Evolutionary conservation across 306 rosid genomes (phyloP).

Genomic region (Cucumis melo): DNA sequence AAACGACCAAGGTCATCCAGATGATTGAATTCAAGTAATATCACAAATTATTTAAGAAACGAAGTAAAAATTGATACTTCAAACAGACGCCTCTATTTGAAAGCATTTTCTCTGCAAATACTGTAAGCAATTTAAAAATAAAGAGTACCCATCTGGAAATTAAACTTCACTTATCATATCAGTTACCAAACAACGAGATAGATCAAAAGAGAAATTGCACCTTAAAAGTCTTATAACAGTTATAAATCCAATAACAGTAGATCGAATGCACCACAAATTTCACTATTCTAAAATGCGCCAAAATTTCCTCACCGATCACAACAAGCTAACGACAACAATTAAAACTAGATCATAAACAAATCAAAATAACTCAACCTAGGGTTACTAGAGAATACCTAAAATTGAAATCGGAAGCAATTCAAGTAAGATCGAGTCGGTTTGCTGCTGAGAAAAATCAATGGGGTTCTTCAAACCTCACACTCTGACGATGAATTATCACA

Average conservation of each 20-base stretch:
- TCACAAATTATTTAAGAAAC: not conserved
- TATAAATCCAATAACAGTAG: not conserved
- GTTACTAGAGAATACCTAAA: not conserved
- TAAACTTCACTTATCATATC: not conserved
- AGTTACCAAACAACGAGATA: not conserved
- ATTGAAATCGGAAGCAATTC: not conserved
- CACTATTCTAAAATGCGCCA: not conserved
- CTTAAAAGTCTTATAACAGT: not conserved
- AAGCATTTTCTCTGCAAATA: not conserved
- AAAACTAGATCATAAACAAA: not conserved
- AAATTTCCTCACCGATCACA: not conserved
- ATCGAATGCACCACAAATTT: not conserved
- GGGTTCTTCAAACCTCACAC: not conserved
- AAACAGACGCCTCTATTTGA: not conserved
- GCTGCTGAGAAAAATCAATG: not conserved
- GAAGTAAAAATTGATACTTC: not conserved
- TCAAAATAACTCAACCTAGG: not conserved
- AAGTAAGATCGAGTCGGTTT: not conserved
- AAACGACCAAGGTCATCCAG: not conserved
- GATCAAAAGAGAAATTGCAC: not conserved
- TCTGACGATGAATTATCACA: not conserved
- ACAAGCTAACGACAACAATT: not conserved
- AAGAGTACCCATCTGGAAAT: not conserved
- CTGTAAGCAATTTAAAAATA: not conserved
- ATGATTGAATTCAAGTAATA: not conserved